Evolutionary conservation across 805 yeast genomes (phyloP), one percentile per base, ranked within the genome.

Genomic region (Wickerhamiella alocasiicola): DNA sequence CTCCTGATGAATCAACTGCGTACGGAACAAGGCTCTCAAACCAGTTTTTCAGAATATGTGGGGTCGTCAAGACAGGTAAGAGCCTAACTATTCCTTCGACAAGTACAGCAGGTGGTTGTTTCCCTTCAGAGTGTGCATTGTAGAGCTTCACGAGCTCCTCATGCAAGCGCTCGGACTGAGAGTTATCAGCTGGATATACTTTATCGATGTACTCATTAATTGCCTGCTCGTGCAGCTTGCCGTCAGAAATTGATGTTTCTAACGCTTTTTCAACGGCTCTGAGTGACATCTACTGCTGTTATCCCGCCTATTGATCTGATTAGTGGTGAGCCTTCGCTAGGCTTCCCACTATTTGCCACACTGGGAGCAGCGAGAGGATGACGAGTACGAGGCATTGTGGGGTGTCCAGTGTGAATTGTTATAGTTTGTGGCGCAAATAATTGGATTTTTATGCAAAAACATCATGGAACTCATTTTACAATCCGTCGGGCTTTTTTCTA

Each of bases 1-100:
- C 61, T 2, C 81, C 78, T 0, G 78, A 76, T 26, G 79, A 71
- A 49, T 76, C 77, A 3, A 75, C 59, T 0, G 79, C 75, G 0
- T 72, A 70, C 9, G 60, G 59, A 9, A 67, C 50, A 44, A 72
- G 67, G 26, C 67, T 61, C 21, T 61, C 57, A 36, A 72, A 61
- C 81, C 82, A 78, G 29, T 61, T 53, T 17, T 53, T 46, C 7
- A 70, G 46, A 28, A 55, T 51, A 6, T 58, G 52, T 11, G 40
- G 36, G 29, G 51, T 47, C 20, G 53, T 49, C 9, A 64, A 42
- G 24, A 57, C 49, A 1, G 63, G 59, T 3, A 44, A 51, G 12
- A 63, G 49, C 11, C 53, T 50, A n/a, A 39, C 44, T 16, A 64
- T 47, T 6, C 53, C 52, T 30, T 48, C 46, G 9, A 62, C 44